Base-by-base conservation (phyloP, 208 protist species). In the Leishmania guyanensis region DNA sequence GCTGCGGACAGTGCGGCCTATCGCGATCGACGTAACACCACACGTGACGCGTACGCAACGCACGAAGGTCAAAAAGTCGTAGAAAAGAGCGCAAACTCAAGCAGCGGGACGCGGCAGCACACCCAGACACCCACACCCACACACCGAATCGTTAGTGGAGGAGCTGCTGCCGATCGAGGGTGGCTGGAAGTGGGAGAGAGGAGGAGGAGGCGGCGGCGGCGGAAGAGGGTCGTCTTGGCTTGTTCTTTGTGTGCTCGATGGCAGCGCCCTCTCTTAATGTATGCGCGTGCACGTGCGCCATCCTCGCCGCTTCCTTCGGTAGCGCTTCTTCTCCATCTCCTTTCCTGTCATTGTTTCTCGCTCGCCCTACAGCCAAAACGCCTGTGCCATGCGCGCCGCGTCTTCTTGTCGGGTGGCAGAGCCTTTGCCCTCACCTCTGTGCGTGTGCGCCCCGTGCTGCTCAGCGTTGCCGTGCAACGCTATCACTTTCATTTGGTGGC, bases 341-440 rank as follows among this genome's bases (percentile, higher is more conserved):
- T 79, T 14, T 75, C 8, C 72, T 43, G 43, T 60, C 10, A 46
- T 60, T 5, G 73, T 84, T 75, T 82, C 72, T 80, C 64, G 70
- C 79, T 79, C 66, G 29, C 36, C 22, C 29, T 66, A 0, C 10
- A 0, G 62, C 62, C 10, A 66, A 29, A 36, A 6, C 12, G n/a
- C 29, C 62, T 66, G 62, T 5, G 62, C 4, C 29, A 9, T 66
- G 62, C 10, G 62, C 12, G 62, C 29, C 29, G 5, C 62, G n/a
- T 39, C 29, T 20, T 26, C 29, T 16, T 36, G 29, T 8, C 62
- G 5, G 0, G 62, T 36, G 29, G 62, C 62, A 75, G 50, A 50
- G 36, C n/a, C 36, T 29, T 75, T 51, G 70, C 3, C 70, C 36
- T 46, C 66, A 39, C 17, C 36, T 71, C 36, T 46, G 66, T 46